phyloP scores from a whole-genome alignment of 768 basidiomycete species.

The Candolleomyces aberdarensis region DNA sequence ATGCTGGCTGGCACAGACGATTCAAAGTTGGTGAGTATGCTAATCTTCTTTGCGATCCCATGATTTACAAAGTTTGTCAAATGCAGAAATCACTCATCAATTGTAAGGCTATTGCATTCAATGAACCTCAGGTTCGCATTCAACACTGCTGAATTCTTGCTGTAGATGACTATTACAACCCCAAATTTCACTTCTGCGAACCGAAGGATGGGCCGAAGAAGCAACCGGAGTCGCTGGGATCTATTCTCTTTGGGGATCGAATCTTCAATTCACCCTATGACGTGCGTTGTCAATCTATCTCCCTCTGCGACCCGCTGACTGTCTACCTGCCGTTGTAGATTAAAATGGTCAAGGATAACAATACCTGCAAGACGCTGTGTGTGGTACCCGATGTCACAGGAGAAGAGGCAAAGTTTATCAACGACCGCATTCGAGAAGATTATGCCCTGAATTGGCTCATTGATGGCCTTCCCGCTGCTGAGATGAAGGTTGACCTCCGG shows the following conservation, averaged over 20 bases:
- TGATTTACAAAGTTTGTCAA: conserved; percentile 1
- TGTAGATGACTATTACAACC: conserved; percentile 91
- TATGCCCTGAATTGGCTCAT: conserved; percentile 94
- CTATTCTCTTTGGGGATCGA: conserved; percentile 94
- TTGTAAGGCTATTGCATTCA: conserved; percentile 45
- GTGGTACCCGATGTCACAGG: conserved; percentile 47
- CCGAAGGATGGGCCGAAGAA: conserved; percentile 70
- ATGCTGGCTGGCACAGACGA: conserved; percentile 68
- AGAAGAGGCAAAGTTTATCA: conserved; percentile 85
- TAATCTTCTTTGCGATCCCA: background rate
- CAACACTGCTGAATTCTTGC: background rate
- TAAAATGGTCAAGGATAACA: conserved; percentile 74
- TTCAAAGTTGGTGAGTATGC: conserved; percentile 66
- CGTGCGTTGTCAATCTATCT: conserved; percentile 38
- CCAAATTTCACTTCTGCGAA: conserved; percentile 80
- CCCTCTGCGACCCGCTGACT: conserved; percentile 6
- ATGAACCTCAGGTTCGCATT: background rate
- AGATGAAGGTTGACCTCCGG: conserved; percentile 81
- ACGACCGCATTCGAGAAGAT: conserved; percentile 86
- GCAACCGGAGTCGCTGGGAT: conserved; percentile 84
- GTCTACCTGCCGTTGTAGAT: conserved; percentile 43
- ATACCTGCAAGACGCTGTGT: conserved; percentile 78
- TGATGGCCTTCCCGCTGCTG: conserved; percentile 91
- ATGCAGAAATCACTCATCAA: conserved; percentile 86
- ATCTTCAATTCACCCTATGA: conserved; percentile 91